Percentiles rank a stretch among this genome's conserved stretches.
Conservation (phyloP, 768 basidiomycete genomes). For the Auricularia heimuer region DNA sequence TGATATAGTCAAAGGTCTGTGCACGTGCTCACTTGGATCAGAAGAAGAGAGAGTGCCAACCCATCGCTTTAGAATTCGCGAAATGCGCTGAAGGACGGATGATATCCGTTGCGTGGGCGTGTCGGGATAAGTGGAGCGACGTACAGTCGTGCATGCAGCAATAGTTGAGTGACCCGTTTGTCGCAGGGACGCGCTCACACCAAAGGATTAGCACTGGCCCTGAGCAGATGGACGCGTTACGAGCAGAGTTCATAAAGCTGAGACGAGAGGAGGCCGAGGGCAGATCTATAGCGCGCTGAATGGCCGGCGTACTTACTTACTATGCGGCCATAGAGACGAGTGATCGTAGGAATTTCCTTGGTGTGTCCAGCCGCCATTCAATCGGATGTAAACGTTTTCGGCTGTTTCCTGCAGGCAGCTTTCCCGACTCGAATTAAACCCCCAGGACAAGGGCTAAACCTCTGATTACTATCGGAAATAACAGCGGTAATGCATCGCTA, state of each 20-base stretch:
- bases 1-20: slow-evolving; percentile 57
- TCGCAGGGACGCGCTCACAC: not conserved
- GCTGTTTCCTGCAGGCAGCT: too few species aligned
- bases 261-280: not conserved
- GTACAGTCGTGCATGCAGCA: slow-evolving; percentile 73
- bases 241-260: slow-evolving; percentile 62
- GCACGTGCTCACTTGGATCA: not conserved
- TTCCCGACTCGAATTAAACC: too few species aligned
- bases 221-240: slow-evolving; percentile 62
- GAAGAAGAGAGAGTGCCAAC: not conserved
- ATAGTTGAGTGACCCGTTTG: slow-evolving; percentile 35
- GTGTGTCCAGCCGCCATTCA: too few species aligned
- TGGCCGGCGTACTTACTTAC: not conserved
- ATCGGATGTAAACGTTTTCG: too few species aligned
- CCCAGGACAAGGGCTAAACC: too few species aligned
- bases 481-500: too few species aligned
- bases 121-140: slow-evolving; percentile 53
- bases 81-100: slow-evolving; percentile 74
- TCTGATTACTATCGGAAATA: too few species aligned
- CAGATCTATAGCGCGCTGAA: not conserved
- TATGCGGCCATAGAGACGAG: not conserved
- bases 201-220: slow-evolving; percentile 47
- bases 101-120: slow-evolving; percentile 79
- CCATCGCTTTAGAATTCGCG: slow-evolving; percentile 54
- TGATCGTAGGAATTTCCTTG: not conserved